Evolutionary conservation across 495 filamentous ascomycete species (phyloP), one percentile per base, ranked within the genome.

Genomic region (Collariella sp.): DNA sequence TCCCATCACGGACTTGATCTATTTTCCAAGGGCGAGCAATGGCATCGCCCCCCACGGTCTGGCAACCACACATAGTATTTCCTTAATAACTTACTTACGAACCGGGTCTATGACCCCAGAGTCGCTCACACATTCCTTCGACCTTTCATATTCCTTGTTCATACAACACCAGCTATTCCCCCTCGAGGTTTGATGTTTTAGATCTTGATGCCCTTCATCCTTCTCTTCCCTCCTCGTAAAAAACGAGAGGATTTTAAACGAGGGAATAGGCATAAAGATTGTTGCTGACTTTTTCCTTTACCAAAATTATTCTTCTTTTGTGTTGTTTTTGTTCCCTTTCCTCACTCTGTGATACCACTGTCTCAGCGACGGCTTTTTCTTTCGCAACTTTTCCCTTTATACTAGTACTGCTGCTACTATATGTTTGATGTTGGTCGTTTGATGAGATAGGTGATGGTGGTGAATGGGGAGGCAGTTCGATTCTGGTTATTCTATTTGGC

Each of bases 311-410:
- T 31, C 16, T 16, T 5, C 31, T 42, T 31, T n/a, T n/a, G n/a
- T n/a, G n/a, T n/a, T n/a, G n/a, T n/a, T n/a, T n/a, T n/a, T n/a
- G n/a, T n/a, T n/a, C n/a, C 41, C 20, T 34, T 46, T 46, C 48
- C 20, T 9, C 41, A 18, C 16, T 53, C 41, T 29, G 29, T 53
- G 48, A 58, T 54, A 49, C 49, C 45, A 53, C 35, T 26, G 35
- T 45, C 23, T 50, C 50, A 41, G 49, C 41, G 31, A 50, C 50
- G 49, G 46, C 52, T 50, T 54, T 50, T 55, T n/a, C n/a, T n/a
- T n/a, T n/a, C n/a, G n/a, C 47, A 54, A 40, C 45, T 39, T 35
- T 52, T 46, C 54, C 29, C 34, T 45, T 51, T 40, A 18, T n/a
- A n/a, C n/a, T n/a, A n/a, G n/a, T n/a, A n/a, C n/a, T n/a, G 1